A percentile compares a stretch with the other conserved stretches of the same genome.
These are phyloP conservation scores for Colletotrichum tamarilloi DNA, from an alignment of 2,329 filamentous ascomycete species.

Conservation along the genomic window DNA sequence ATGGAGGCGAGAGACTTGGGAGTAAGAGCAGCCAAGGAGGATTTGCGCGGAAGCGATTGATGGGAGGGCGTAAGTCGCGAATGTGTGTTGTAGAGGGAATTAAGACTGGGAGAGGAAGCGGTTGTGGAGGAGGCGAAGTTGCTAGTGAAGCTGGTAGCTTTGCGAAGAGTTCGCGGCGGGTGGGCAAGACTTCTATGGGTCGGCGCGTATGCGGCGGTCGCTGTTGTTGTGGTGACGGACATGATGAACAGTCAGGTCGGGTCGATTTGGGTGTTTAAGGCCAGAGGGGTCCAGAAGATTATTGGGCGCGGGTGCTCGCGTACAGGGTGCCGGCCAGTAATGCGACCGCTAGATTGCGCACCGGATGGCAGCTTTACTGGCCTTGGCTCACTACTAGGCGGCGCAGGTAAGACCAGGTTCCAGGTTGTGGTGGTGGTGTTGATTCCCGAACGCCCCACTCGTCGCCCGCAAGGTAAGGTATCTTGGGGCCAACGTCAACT, in stretches of 20 bases:
- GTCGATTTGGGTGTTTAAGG: constrained; percentile 9
- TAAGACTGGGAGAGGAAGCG: constrained; percentile 70
- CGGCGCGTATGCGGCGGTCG: constrained; percentile 33
- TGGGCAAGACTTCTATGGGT: constrained; percentile 35
- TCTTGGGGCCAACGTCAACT: constrained; percentile 12
- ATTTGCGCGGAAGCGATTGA: constrained; percentile 71
- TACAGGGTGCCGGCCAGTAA: constrained; percentile 24
- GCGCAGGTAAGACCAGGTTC: constrained; percentile 31
- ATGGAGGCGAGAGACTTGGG: constrained; percentile 71
- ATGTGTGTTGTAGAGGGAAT: constrained; percentile 61
- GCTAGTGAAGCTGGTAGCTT: constrained; percentile 48
- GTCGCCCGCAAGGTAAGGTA: constrained; percentile 1
- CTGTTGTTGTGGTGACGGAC: constrained; percentile 37
- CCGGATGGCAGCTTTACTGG: constrained; percentile 27
- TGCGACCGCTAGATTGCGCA: constrained; percentile 14
- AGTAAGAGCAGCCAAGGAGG: constrained; percentile 77
- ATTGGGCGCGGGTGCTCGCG: constrained; percentile 20
- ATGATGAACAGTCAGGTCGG: constrained; percentile 23
- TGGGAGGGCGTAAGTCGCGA: constrained; percentile 54
- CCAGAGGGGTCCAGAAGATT: constrained; percentile 9
- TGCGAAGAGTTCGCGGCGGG: constrained; percentile 53
- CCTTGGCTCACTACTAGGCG: constrained; percentile 13
- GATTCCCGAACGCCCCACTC: constrained; percentile 27
- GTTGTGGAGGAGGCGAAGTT: constrained; percentile 51
- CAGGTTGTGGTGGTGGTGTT: constrained; percentile 22